These are phyloP conservation scores for Boletus vinaceobasis DNA, from an alignment of 768 basidiomycete genomes.

Conservation along the genomic window DNA sequence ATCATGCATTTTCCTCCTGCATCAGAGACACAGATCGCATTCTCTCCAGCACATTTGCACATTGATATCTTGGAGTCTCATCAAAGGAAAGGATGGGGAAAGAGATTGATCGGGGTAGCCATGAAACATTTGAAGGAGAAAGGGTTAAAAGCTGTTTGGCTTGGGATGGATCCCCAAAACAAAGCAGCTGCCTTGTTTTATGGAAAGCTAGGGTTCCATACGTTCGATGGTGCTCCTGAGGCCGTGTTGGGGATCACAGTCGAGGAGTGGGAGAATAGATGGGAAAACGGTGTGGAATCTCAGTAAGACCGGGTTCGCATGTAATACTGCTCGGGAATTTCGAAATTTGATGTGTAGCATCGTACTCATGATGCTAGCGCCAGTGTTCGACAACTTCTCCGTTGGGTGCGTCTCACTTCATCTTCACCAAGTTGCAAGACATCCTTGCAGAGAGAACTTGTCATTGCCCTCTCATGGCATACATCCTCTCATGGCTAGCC, in stretches of 20 bases:
- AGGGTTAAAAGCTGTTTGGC: constrained; percentile 52
- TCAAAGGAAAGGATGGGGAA: constrained; percentile 71
- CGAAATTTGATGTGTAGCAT: not conserved
- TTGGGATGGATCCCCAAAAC: constrained; percentile 68
- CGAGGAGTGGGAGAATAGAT: constrained; percentile 28
- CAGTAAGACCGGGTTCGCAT: not conserved
- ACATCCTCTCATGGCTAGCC: not conserved
- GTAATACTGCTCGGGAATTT: not conserved
- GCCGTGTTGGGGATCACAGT: constrained; percentile 56
- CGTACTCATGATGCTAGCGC: not conserved
- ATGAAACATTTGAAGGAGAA: constrained; percentile 51
- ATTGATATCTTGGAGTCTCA: constrained; percentile 67
- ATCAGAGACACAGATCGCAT: constrained; percentile 52
- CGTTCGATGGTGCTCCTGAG: constrained; percentile 49
- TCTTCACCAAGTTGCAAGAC: not conserved
- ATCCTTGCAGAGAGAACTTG: not conserved
- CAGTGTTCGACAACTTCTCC: not conserved
- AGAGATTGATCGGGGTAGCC: constrained; percentile 52
- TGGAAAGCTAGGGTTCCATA: constrained; percentile 54
- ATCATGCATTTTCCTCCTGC: constrained; percentile 39
- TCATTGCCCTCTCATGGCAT: not conserved
- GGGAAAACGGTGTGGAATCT: not conserved
- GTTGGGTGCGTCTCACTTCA: not conserved
- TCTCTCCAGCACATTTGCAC: constrained; percentile 74
- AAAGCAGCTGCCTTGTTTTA: constrained; percentile 60